Evolutionary conservation across 768 basidiomycete species (phyloP), one percentile per base, ranked within the genome.

Genomic region (Cystofilobasidium ferigula): DNA sequence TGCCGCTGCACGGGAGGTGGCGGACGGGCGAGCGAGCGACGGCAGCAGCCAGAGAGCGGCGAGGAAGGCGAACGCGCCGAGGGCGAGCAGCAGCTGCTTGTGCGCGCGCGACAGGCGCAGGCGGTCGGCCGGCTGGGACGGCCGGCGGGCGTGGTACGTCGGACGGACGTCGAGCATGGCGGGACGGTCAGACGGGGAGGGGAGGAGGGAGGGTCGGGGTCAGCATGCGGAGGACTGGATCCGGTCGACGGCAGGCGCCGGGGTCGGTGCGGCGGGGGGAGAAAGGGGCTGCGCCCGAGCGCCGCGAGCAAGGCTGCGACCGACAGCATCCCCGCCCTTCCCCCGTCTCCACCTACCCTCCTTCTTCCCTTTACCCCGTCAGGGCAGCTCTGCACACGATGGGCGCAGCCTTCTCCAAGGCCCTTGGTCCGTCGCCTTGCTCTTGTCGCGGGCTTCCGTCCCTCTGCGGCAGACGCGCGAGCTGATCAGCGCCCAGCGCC

Each of bases 381-480:
- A 26, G 20, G 14, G 2, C 43, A 3, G 34, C 43, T 34, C 24
- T 35, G 16, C 24, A 13, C 32, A 35, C 38, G 22, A 67, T 67
- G 65, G 65, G 65, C 26, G 65, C 53, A 14, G 35, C 28, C 12
- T 60, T 67, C 22, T 67, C 65, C 13, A 67, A 67, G 45, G 65
- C 65, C 12, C 54, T 67, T 12, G 65, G 65, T 67, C 1, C 34
- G 64, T 65, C n/a, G n/a, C n/a, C n/a, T n/a, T 47, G 30, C 18
- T 14, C 32, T 10, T n/a, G 1, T 13, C 56, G 34, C 38, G 53
- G 28, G 8, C 43, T 54, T 57, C 45, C 35, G 2, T 6, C 13
- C 8, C n/a, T 35, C 35, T 57, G 16, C 26, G n/a, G 8, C 26
- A 12, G 22, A 56, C 58, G 24, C 58, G 58, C 40, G 26, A 20